Evolutionary conservation across 2,329 filamentous ascomycete species (phyloP).

Genomic region (Rhynchosporium agropyri): DNA sequence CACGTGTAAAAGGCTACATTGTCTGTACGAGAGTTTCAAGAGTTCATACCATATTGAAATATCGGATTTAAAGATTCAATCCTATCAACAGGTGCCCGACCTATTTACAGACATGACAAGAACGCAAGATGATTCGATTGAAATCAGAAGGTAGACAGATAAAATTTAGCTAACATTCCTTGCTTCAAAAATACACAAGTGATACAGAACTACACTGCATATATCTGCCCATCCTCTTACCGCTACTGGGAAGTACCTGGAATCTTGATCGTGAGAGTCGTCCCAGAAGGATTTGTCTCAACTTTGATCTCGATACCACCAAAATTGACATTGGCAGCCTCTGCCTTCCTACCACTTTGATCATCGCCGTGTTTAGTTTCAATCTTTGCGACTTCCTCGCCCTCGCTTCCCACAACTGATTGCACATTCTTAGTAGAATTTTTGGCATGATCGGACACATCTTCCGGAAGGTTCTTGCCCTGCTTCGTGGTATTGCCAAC

Average conservation of each 20-base stretch:
- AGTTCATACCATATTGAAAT: no score
- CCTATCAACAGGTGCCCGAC: no score
- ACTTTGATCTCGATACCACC: slow-evolving; percentile 37
- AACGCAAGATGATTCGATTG: no score
- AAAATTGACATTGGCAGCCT: slow-evolving; percentile 12
- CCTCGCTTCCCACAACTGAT: slow-evolving; percentile 22
- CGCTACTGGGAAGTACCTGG: slow-evolving; percentile 29
- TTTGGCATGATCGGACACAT: slow-evolving; percentile 3
- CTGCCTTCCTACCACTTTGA: neutral
- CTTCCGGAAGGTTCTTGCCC: slow-evolving; percentile 14
- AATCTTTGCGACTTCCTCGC: slow-evolving; percentile 5
- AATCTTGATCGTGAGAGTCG: slow-evolving; percentile 36
- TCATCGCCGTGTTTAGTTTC: neutral
- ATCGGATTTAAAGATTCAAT: no score
- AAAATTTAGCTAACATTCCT: no score
- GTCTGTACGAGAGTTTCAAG: neutral
- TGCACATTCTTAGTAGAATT: slow-evolving; percentile 13
- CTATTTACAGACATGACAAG: no score
- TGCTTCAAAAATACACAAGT: neutral
- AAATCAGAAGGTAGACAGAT: no score
- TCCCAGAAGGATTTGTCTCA: slow-evolving; percentile 36
- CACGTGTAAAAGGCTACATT: no score
- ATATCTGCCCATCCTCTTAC: slow-evolving; percentile 3
- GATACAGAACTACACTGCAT: neutral
- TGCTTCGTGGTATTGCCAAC: neutral